Evolutionary conservation across 2,329 filamentous ascomycete species (phyloP).

Genomic region (Metarhizium rileyi): DNA sequence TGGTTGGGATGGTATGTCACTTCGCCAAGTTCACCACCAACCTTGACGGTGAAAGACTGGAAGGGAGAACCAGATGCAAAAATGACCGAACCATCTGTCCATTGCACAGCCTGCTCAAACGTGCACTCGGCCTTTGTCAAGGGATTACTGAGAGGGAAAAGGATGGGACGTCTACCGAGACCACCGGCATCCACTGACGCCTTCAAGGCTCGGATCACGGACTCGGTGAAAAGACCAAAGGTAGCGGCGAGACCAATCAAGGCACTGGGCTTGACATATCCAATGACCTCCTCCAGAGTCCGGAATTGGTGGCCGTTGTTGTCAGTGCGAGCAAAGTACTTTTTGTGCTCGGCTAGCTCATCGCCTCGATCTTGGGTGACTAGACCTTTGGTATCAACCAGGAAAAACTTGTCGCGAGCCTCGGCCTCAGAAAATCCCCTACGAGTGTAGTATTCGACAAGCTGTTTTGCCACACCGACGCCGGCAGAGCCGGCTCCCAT

Average conservation of each 20-base stretch:
- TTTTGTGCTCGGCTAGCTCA: constrained; percentile 83
- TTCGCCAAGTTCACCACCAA: constrained; percentile 39
- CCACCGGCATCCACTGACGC: constrained; percentile 52
- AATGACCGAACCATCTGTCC: constrained; percentile 84
- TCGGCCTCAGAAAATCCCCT: constrained; percentile 82
- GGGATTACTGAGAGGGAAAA: constrained; percentile 95
- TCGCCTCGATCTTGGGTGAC: constrained; percentile 90
- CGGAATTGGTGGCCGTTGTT: constrained; percentile 62
- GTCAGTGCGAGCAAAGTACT: constrained; percentile 57
- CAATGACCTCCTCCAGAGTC: constrained; percentile 81
- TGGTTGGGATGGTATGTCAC: constrained; percentile 69
- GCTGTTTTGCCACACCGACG: constrained; percentile 94
- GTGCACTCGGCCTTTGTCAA: constrained; percentile 96
- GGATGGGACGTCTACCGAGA: constrained; percentile 69
- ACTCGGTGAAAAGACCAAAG: constrained; percentile 86
- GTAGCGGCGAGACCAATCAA: constrained; percentile 92
- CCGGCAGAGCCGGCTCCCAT: constrained; percentile 92
- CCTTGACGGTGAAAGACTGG: constrained; percentile 58
- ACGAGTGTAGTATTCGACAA: constrained; percentile 93
- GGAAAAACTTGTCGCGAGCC: constrained; percentile 87
- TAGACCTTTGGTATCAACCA: constrained; percentile 93
- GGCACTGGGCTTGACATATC: constrained; percentile 90
- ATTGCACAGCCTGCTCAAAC: constrained; percentile 82
- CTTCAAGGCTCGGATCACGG: constrained; percentile 65
- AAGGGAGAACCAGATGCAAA: constrained; percentile 96